phyloP scores from a whole-genome alignment of 345 rosid species.

The Aquilaria sinensis region DNA sequence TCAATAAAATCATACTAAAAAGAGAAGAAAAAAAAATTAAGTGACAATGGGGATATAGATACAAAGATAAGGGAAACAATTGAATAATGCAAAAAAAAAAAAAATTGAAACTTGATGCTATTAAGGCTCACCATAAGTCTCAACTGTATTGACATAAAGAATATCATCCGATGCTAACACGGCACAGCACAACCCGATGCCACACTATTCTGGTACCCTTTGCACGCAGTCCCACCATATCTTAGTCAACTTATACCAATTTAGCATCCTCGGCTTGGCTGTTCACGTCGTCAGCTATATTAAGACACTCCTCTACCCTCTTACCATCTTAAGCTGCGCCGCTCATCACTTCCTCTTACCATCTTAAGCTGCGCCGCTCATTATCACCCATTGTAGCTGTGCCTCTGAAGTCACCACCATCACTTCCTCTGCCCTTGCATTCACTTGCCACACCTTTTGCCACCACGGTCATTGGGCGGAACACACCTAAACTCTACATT shows the following conservation, averaged over 20 bases:
- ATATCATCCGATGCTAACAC: constrained; percentile 54
- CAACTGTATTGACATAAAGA: too few species aligned
- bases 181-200: constrained; percentile 81
- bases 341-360: constrained; percentile 21
- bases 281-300: constrained; percentile 21
- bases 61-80: too few species aligned
- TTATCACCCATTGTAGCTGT: constrained; percentile 60
- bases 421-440: constrained; percentile 72
- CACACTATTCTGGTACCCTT: constrained; percentile 40
- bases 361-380: constrained; percentile 31
- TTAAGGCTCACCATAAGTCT: too few species aligned
- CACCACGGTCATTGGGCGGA: constrained; percentile 64
- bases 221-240: constrained; percentile 48
- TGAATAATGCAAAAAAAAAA: too few species aligned
- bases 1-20: too few species aligned
- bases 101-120: too few species aligned
- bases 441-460: constrained; percentile 84
- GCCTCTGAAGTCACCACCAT: constrained; percentile 73
- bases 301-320: constrained; percentile 29
- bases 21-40: too few species aligned
- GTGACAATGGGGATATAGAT: too few species aligned
- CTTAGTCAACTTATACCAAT: constrained; percentile 77
- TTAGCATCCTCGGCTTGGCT: constrained; percentile 77
- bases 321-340: constrained; percentile 32
- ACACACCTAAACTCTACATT: constrained; percentile 76